A percentile compares a stretch with the other conserved stretches of the same genome.
phyloP scores from a whole-genome alignment of 306 rosid species.

The Quillaja saponaria region DNA sequence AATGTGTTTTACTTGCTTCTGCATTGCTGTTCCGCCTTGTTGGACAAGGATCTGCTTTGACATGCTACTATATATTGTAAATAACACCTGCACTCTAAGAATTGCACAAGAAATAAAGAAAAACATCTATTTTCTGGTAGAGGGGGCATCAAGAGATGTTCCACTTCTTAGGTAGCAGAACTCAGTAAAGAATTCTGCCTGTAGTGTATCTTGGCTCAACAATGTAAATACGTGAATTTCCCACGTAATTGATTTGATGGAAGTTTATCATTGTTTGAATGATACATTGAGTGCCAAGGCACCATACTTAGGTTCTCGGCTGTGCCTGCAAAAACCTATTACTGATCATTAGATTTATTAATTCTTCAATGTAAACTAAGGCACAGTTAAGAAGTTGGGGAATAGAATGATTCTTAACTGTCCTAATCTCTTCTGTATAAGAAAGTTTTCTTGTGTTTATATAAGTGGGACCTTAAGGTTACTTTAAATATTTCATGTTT shows the following conservation, averaged over 20 bases:
- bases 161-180: conserved; percentile 9
- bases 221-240: neutral
- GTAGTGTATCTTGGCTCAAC: neutral
- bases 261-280: conserved; percentile 19
- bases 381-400: conserved; percentile 5
- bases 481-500: conserved; percentile 15
- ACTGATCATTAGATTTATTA: conserved; percentile 11
- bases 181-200: conserved; percentile 16
- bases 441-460: neutral
- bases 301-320: conserved; percentile 20
- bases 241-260: conserved; percentile 18
- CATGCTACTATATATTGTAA: neutral
- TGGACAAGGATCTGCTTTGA: conserved; percentile 1
- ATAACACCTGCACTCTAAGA: neutral
- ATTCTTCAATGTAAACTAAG: conserved; percentile 3
- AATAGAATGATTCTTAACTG: conserved; percentile 10
- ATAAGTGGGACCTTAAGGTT: conserved; percentile 14
- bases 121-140: neutral
- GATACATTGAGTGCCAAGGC: too few relatives aligned
- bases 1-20: neutral
- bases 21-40: conserved; percentile 1
- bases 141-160: conserved; percentile 11
- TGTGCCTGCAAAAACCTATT: neutral
- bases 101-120: neutral
- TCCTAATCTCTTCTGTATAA: conserved; percentile 10